A percentile compares a stretch with the other conserved stretches of the same genome.
Evolutionary conservation across 305 asterid species (phyloP).

Genomic region (Solanum hybrid): DNA sequence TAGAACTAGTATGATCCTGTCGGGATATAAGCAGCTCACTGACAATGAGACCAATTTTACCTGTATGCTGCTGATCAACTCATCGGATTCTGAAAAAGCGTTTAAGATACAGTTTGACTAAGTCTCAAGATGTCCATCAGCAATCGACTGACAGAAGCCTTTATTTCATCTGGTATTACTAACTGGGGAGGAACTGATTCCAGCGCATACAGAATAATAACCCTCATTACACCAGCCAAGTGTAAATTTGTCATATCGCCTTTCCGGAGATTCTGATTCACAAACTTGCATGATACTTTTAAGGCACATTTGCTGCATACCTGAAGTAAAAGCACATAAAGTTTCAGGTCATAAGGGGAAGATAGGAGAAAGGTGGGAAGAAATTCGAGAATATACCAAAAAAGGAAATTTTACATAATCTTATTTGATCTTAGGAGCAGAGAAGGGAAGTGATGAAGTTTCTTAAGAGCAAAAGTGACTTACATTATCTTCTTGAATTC

Average conservation of each 20-base stretch:
- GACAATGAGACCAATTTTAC: background rate
- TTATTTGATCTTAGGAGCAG: background rate
- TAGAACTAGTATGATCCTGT: background rate
- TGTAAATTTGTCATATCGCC: constrained; percentile 18
- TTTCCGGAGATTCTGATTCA: constrained; percentile 30
- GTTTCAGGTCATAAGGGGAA: background rate
- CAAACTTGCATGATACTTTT: constrained; percentile 42
- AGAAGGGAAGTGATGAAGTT: background rate
- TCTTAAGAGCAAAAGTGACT: constrained; percentile 14
- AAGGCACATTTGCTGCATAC: constrained; percentile 58
- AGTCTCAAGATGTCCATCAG: constrained; percentile 48
- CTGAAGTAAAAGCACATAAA: constrained; percentile 24
- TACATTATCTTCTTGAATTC: constrained; percentile 53
- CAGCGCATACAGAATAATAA: constrained; percentile 45
- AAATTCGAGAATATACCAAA: background rate
- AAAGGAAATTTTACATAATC: background rate
- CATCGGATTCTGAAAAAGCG: constrained; percentile 6
- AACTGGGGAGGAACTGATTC: constrained; percentile 44
- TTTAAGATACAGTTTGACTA: constrained; percentile 24
- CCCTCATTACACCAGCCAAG: constrained; percentile 36
- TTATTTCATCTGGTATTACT: constrained; percentile 48
- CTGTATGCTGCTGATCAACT: background rate
- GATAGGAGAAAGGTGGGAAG: background rate
- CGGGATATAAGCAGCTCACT: background rate
- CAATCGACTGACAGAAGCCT: constrained; percentile 35